Conservation (phyloP, 345 rosid genomes). For the Boechera retrofracta region DNA sequence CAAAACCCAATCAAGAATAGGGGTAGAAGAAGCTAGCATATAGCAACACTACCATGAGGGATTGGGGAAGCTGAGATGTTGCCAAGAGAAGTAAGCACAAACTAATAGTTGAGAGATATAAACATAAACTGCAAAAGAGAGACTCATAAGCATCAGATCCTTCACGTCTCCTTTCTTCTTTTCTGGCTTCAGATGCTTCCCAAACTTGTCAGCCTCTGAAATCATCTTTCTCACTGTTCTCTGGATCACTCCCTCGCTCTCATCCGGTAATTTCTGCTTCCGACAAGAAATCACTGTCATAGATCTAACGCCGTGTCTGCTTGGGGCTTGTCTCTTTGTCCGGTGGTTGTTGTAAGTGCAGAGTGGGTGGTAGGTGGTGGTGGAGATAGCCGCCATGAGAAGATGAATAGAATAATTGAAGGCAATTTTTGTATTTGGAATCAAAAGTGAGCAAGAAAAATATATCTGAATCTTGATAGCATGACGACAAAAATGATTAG, state of each 20-base stretch:
- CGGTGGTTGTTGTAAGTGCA: conserved; percentile 29
- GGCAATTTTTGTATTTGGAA: conserved; percentile 9
- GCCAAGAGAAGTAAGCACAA: conserved; percentile 78
- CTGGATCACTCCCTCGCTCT: conserved; percentile 28
- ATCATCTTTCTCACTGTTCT: conserved; percentile 30
- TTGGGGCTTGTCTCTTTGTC: conserved; percentile 30
- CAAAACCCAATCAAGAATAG: conserved; percentile 15
- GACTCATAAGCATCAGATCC: conserved; percentile 72
- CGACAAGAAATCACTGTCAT: conserved; percentile 38
- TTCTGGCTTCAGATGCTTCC: conserved; percentile 35
- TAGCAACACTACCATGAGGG: conserved; percentile 56
- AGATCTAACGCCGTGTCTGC: conserved; percentile 22
- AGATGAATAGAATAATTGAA: conserved; percentile 33
- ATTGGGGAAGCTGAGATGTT: conserved; percentile 55
- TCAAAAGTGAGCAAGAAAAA: not conserved
- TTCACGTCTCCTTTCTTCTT: conserved; percentile 76
- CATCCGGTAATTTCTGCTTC: conserved; percentile 40
- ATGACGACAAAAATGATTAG: conserved; percentile 35
- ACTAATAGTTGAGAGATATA: conserved; percentile 81
- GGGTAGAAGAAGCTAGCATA: not conserved
- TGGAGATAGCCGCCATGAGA: conserved; percentile 34
- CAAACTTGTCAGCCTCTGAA: conserved; percentile 33
- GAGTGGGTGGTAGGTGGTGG: conserved; percentile 45
- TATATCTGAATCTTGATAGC: conserved; percentile 28
- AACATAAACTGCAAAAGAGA: conserved; percentile 87